Evolutionary conservation across 2,329 filamentous ascomycete genomes (phyloP), one percentile per base, ranked within the genome.

Genomic region (Rhinocladiella mackenziei): DNA sequence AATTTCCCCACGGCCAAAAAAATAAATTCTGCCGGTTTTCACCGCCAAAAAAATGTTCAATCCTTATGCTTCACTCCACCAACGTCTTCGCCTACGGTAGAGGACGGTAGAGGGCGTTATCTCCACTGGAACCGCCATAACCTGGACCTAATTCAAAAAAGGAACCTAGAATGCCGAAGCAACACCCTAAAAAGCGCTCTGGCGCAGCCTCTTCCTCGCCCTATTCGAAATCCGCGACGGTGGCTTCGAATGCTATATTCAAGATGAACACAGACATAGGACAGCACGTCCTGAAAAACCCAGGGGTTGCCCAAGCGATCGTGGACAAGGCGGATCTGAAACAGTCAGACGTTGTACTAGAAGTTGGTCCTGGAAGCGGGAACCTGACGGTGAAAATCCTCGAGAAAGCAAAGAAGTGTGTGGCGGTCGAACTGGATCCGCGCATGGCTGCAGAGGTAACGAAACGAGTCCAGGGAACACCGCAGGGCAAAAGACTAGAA

Each of bases 391-490:
- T 92, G 18, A 78, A 87, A 47, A 96, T 97, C 49, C 72, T 97
- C 18, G 86, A 92, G 59, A 84, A 87, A 53, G 88, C 87, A 15
- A 89, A 89, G 65, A 86, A 86, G 48, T 78, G 81, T 42, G 86
- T 89, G 38, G 86, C 86, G 3, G 86, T 96, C 38, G 92, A 98
- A 71, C 77, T 96, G 64, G 92, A 98, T 68, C 89, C 92, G 14
- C 78, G 92, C 61, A 97, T 97, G 92, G 89, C 88, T 9, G 91
- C 91, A 47, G 92, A 97, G 69, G 78, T 96, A 52, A 92, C 87
- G 33, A 89, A 94, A 69, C 84, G 91, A 59, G 89, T 97, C 6
- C 89, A 96, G 66, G 89, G 88, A 14, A 94, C 83, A 31, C 87
- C 89, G 0, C 77, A 84, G 56, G 83, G 86, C 62, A 89, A 87